Evolutionary conservation across 2,329 filamentous ascomycete species (phyloP), one percentile per base, ranked within the genome.

Genomic region (Akanthomyces muscarius): DNA sequence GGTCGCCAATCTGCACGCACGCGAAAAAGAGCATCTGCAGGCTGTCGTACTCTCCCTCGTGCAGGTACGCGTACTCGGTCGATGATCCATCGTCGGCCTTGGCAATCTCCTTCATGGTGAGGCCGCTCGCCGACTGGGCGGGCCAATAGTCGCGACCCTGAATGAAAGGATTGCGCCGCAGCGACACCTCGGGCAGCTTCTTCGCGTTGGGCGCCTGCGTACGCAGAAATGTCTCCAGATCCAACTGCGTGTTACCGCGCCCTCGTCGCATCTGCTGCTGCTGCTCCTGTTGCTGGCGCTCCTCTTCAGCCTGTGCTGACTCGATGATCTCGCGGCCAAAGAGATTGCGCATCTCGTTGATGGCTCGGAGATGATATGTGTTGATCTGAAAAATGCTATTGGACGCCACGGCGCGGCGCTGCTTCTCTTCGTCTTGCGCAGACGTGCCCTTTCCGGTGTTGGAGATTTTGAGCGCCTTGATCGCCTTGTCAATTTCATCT

Each of bases 81-180:
- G 87, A 82, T 7, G 83, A 84, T 5, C 87, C 89, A 68, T 78
- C 73, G 1, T 70, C 65, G 8, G 70, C 70, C 64, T 77, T 76
- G 52, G 74, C 74, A 18, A 83, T 63, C 65, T 79, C 78, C 69
- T 89, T 86, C 93, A 99, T 97, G 10, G 87, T 88, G 62, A 99
- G 79, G 0, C 95, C 95, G 18, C 90, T 91, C 41, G 89, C 88
- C 1, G 91, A 86, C 58, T 88, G 87, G 38, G 86, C 82, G 4
- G 92, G 93, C 93, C 93, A 97, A 57, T 90, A 86, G 66, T 95
- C 91, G 70, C 92, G 93, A 54, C 91, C 91, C 68, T 92, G 89
- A 64, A 96, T 86, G 71, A 97, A 94, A 14, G 91, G 83, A 71
- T 97, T 97, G 42, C 89, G 85, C 51, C 90, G 85, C 36, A 91